Percentiles rank a stretch among this genome's conserved stretches.
Conservation (phyloP, 495 filamentous ascomycete genomes). For the Physcia stellaris region DNA sequence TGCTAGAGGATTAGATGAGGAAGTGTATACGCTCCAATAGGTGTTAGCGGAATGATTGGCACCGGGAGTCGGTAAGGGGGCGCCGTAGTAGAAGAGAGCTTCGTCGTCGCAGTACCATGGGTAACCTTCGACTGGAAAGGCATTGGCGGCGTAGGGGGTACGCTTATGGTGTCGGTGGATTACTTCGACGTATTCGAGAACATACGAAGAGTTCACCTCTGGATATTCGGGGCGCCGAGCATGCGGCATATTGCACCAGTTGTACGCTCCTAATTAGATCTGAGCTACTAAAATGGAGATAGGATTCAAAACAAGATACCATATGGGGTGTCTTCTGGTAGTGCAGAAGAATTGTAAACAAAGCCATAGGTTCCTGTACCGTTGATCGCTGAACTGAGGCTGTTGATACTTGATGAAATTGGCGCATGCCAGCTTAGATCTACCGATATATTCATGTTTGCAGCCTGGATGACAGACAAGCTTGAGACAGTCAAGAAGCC, state of each 20-base stretch:
- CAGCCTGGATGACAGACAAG: slow-evolving; percentile 1
- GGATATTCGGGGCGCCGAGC: slow-evolving; percentile 44
- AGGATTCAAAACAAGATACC: slow-evolving; percentile 38
- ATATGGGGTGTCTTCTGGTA: slow-evolving; percentile 18
- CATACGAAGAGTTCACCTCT: slow-evolving; percentile 30
- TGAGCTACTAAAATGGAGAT: slow-evolving; percentile 36
- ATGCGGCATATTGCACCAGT: slow-evolving; percentile 71
- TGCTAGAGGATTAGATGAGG: slow-evolving; percentile 42
- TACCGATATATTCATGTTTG: slow-evolving; percentile 8
- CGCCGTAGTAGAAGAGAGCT: slow-evolving; percentile 46
- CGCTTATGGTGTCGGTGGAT: slow-evolving; percentile 65
- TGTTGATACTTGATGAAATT: slow-evolving; percentile 39
- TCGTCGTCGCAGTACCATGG: slow-evolving; percentile 51
- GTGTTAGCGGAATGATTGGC: slow-evolving; percentile 26
- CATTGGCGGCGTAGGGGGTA: slow-evolving; percentile 54
- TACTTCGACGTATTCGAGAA: slow-evolving; percentile 51
- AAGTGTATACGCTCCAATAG: slow-evolving; percentile 45
- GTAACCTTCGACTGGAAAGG: slow-evolving; percentile 50
- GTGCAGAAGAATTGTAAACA: slow-evolving; percentile 44
- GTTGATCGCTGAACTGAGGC: slow-evolving; percentile 35
- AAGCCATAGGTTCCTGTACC: slow-evolving; percentile 46
- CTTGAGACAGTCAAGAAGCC: neutral
- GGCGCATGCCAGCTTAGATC: slow-evolving; percentile 47
- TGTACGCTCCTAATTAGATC: slow-evolving; percentile 27
- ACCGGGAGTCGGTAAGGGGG: slow-evolving; percentile 22